These are phyloP conservation scores for Mycena polygramma DNA, from an alignment of 768 basidiomycete genomes.

Conservation along the genomic window DNA sequence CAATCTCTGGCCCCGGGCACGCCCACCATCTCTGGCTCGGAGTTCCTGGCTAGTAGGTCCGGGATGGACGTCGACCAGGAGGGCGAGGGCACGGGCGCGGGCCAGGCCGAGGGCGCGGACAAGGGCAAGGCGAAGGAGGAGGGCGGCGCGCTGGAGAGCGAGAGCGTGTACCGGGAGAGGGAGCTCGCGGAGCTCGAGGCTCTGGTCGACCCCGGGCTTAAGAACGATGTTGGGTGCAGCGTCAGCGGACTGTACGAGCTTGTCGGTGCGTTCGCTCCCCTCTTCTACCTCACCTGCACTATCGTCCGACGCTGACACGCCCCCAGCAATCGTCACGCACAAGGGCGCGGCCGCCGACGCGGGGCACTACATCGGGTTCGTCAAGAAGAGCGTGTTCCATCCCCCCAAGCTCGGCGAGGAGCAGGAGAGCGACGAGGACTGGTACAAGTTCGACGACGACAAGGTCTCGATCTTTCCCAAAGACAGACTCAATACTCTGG, in stretches of 20 bases:
- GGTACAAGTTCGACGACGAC: conserved; percentile 98
- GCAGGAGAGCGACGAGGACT: conserved; percentile 81
- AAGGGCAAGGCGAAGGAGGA: conserved; percentile 44
- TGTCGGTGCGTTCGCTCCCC: conserved; percentile 69
- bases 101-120: too few species aligned
- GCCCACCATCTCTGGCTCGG: too few species aligned
- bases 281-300: not conserved
- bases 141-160: conserved; percentile 71
- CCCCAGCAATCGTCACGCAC: conserved; percentile 91
- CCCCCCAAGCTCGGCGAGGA: conserved; percentile 53
- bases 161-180: conserved; percentile 69
- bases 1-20: too few species aligned
- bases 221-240: conserved; percentile 79
- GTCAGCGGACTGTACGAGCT: conserved; percentile 91
- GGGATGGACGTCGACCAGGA: conserved; percentile 38
- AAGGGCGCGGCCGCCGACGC: conserved; percentile 96
- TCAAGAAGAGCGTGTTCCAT: conserved; percentile 82
- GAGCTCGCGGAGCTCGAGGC: conserved; percentile 76
- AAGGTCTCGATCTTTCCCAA: conserved; percentile 89
- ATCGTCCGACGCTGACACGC: not conserved
- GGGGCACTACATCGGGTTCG: conserved; percentile 96
- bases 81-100: conserved; percentile 32
- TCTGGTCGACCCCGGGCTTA: conserved; percentile 74
- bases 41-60: conserved; percentile 1
- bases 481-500: conserved; percentile 87